These are phyloP conservation scores for Micromonas pusilla DNA, from an alignment of 139 green algal species.

Conservation along the genomic window DNA sequence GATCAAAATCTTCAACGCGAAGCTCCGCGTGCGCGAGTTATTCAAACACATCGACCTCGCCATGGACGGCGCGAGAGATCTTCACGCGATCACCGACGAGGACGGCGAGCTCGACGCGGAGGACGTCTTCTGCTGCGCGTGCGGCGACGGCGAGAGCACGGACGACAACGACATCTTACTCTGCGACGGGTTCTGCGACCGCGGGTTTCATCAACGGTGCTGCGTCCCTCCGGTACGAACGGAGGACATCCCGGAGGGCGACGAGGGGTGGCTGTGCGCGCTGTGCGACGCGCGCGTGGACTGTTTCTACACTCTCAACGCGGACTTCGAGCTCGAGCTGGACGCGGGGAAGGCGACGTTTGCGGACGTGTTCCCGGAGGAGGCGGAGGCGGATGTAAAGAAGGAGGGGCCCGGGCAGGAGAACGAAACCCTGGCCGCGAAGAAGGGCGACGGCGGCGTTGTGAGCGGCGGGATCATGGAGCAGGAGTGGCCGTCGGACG, in stretches of 20 bases:
- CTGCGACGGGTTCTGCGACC: slow-evolving; percentile 74
- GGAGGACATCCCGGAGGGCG: slow-evolving; percentile 23
- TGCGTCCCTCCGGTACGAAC: slow-evolving; percentile 30
- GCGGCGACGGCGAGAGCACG: slow-evolving; percentile 41
- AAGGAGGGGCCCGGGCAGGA: neutral
- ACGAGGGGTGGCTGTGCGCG: slow-evolving; percentile 35
- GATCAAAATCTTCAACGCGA: slow-evolving; percentile 6
- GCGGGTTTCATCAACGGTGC: slow-evolving; percentile 41
- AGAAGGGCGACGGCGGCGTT: neutral
- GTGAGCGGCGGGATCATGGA: neutral
- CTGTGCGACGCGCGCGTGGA: slow-evolving; percentile 22
- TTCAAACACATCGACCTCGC: slow-evolving; percentile 1
- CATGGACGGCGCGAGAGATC: neutral
- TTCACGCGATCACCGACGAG: neutral
- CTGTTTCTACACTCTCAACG: slow-evolving; percentile 29
- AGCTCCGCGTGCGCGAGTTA: neutral
- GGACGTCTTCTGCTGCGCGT: slow-evolving; percentile 77
- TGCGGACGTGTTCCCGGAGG: neutral
- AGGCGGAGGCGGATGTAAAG: slow-evolving; percentile 1
- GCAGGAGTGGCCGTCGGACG: slow-evolving; percentile 3
- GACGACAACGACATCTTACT: slow-evolving; percentile 89
- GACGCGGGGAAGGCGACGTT: neutral
- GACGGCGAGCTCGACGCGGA: slow-evolving; percentile 58
- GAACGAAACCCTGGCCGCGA: neutral
- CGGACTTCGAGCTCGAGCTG: slow-evolving; percentile 10